phyloP scores from a whole-genome alignment of 2,329 filamentous ascomycete genomes.

The Botryotinia narcissicola region DNA sequence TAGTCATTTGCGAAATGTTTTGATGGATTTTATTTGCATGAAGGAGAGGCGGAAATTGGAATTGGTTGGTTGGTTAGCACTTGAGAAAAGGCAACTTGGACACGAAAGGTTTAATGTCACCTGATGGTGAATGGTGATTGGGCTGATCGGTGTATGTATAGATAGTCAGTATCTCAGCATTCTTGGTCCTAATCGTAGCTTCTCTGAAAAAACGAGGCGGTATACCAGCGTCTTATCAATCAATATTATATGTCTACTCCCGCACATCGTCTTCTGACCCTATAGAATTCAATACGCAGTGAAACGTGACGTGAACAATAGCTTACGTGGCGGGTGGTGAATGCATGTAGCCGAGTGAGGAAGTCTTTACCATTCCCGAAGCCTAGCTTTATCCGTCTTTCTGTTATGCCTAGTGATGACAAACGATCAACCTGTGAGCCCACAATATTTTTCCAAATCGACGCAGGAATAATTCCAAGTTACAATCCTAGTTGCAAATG shows the following conservation, averaged over 20 bases:
- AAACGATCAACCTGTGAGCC: not conserved
- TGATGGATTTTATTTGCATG: slow-evolving; percentile 25
- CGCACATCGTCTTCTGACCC: not conserved
- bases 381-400: not conserved
- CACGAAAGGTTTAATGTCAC: slow-evolving; percentile 21
- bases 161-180: slow-evolving; percentile 26
- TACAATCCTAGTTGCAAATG: not conserved
- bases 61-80: slow-evolving; percentile 12
- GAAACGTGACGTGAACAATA: slow-evolving; percentile 2
- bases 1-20: slow-evolving; percentile 23
- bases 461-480: not conserved
- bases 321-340: slow-evolving; percentile 5
- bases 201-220: slow-evolving; percentile 12
- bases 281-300: not conserved
- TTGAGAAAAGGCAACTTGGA: slow-evolving; percentile 16
- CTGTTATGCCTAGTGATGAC: not conserved
- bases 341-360: not conserved
- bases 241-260: slow-evolving; percentile 21
- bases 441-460: not conserved
- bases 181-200: not conserved
- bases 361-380: not conserved
- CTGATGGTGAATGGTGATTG: slow-evolving; percentile 17
- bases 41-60: slow-evolving; percentile 17
- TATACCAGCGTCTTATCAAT: slow-evolving; percentile 24
- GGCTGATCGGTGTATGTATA: slow-evolving; percentile 25